A percentile compares a stretch with the other conserved stretches of the same genome.
Evolutionary conservation across 2,329 filamentous ascomycete genomes (phyloP).

Genomic region (Basipetospora chlamydospora): DNA sequence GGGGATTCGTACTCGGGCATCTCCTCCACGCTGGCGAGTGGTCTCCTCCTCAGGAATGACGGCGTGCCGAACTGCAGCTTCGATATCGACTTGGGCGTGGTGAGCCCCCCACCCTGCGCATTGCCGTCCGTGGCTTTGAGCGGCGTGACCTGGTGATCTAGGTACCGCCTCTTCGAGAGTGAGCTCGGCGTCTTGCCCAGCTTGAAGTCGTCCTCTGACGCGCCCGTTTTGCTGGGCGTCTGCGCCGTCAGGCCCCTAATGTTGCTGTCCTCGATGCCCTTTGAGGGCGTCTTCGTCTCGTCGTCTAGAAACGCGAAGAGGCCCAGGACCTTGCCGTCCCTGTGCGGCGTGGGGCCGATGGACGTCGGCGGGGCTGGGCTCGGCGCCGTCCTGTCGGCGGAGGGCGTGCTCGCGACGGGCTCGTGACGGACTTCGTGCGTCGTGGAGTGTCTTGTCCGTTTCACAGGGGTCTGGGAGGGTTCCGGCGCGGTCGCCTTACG

Average conservation of each 20-base stretch:
- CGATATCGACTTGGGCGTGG: constrained; percentile 35
- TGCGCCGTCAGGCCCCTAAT: constrained; percentile 6
- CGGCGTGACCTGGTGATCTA: constrained; percentile 54
- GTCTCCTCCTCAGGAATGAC: constrained; percentile 41
- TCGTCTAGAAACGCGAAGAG: constrained; percentile 56
- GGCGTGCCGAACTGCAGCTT: constrained; percentile 54
- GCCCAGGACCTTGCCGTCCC: constrained; percentile 61
- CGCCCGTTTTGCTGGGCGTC: constrained; percentile 32
- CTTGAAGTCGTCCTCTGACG: constrained; percentile 13
- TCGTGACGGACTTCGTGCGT: too few species aligned
- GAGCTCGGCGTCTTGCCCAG: constrained; percentile 37
- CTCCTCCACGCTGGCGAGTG: constrained; percentile 40
- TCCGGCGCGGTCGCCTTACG: constrained; percentile 23
- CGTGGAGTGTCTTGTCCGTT: constrained; percentile 19
- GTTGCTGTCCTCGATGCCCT: constrained; percentile 19
- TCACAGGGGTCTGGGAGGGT: constrained; percentile 32
- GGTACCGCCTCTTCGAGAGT: constrained; percentile 42
- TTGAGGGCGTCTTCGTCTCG: constrained; percentile 34
- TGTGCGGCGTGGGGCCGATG: constrained; percentile 67
- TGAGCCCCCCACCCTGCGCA: constrained; percentile 14
- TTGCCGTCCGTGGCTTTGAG: constrained; percentile 32
- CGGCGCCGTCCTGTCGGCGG: constrained; percentile 30
- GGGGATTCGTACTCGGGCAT: constrained; percentile 29
- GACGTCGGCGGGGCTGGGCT: constrained; percentile 43
- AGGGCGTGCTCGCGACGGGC: constrained; percentile 35